Conservation (phyloP, 176 grass and related monocot species). For the Panicum miliaceum region DNA sequence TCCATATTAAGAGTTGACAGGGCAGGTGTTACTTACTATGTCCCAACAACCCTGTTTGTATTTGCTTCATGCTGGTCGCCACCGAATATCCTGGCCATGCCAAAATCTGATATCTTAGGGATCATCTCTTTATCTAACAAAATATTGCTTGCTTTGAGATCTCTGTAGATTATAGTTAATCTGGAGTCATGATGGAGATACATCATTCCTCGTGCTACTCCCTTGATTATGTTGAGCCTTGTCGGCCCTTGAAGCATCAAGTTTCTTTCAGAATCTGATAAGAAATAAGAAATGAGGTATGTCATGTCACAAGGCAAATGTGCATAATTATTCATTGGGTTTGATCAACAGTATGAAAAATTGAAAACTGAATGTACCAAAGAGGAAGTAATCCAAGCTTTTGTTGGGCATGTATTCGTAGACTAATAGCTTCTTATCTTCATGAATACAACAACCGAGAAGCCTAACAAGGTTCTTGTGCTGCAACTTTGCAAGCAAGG, state of each 20-base stretch:
- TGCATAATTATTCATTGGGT: too few relatives aligned
- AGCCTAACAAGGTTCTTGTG: constrained; percentile 42
- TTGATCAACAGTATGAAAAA: not conserved
- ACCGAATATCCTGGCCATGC: constrained; percentile 56
- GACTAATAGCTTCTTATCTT: not conserved
- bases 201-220: constrained; percentile 53
- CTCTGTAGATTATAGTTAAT: constrained; percentile 50
- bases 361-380: constrained; percentile 7
- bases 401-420: constrained; percentile 29
- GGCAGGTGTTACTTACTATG: constrained; percentile 39
- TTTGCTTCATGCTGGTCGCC: constrained; percentile 38
- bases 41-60: constrained; percentile 51
- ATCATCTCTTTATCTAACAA: constrained; percentile 48
- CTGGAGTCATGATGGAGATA: constrained; percentile 73
- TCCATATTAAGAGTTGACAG: not conserved
- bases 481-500: constrained; percentile 21
- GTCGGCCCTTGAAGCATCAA: constrained; percentile 39
- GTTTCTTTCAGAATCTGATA: constrained; percentile 32
- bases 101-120: constrained; percentile 74
- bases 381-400: constrained; percentile 38
- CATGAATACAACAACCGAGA: not conserved
- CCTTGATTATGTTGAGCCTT: constrained; percentile 53
- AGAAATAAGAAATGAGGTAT: not conserved
- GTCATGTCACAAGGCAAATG: not conserved
- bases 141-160: constrained; percentile 60